Percentiles rank a stretch among this genome's conserved stretches.
Conservation (phyloP, 2,329 filamentous ascomycete genomes). For the Lecanicillium sp. region DNA sequence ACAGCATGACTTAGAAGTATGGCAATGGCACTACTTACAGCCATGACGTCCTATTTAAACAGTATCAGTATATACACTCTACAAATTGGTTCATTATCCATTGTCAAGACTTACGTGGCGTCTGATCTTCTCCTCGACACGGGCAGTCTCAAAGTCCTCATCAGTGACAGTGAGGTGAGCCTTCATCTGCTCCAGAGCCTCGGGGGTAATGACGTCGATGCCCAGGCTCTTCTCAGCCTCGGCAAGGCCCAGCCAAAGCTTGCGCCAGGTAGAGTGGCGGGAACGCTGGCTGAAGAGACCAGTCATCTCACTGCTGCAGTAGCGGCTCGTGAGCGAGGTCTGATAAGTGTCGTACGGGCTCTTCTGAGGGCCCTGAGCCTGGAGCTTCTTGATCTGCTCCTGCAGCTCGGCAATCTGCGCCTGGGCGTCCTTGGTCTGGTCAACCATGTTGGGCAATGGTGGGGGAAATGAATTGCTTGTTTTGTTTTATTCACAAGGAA, state of each 20-base stretch:
- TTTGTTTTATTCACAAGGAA: too few relatives aligned
- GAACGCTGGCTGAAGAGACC: slow-evolving; percentile 71
- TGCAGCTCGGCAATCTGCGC: too few relatives aligned
- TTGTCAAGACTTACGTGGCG: slow-evolving; percentile 50
- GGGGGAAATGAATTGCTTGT: too few relatives aligned
- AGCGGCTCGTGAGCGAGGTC: slow-evolving; percentile 64
- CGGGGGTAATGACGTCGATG: slow-evolving; percentile 58
- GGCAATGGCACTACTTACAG: slow-evolving; percentile 27
- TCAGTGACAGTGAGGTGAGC: slow-evolving; percentile 69
- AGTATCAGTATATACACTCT: slow-evolving; percentile 8
- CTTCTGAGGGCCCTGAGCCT: slow-evolving; percentile 7
- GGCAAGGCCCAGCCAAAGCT: slow-evolving; percentile 79
- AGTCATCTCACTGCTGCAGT: slow-evolving; percentile 69
- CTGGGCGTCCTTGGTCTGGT: too few relatives aligned
- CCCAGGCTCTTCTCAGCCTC: slow-evolving; percentile 77
- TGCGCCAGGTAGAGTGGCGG: slow-evolving; percentile 70
- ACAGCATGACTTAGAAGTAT: background rate
- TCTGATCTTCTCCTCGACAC: slow-evolving; percentile 67
- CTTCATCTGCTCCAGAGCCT: slow-evolving; percentile 71
- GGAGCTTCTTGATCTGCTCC: slow-evolving; percentile 9
- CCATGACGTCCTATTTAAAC: slow-evolving; percentile 44
- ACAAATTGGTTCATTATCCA: too few relatives aligned
- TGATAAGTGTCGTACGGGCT: slow-evolving; percentile 38
- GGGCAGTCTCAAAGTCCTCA: slow-evolving; percentile 66
- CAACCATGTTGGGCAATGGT: too few relatives aligned